Evolutionary conservation across 1,284 basidiomycete species (phyloP).

Genomic region (Irpex sp.): DNA sequence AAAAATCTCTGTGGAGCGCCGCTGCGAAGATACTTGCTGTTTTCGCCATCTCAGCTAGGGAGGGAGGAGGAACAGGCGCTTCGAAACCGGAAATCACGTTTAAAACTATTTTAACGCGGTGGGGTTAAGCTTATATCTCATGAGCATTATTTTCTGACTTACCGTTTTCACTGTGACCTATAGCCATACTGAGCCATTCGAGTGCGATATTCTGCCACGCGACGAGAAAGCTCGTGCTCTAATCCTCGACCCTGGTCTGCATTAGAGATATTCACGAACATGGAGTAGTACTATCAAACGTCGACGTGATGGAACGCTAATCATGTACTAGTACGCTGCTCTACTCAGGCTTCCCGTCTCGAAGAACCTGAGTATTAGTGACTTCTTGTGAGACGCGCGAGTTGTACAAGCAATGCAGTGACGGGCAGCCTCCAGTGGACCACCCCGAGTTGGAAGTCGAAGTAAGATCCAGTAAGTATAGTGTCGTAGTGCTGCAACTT

Average conservation of each 20-base stretch:
- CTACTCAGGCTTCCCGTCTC: too few species aligned
- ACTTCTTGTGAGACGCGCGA: too few species aligned
- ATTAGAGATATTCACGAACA: neutral
- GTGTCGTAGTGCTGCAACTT: too few species aligned
- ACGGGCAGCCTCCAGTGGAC: too few species aligned
- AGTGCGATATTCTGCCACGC: slow-evolving; percentile 12
- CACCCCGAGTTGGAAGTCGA: too few species aligned
- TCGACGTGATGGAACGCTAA: too few species aligned
- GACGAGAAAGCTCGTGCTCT: slow-evolving; percentile 5
- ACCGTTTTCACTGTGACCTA: neutral
- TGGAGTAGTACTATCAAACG: too few species aligned
- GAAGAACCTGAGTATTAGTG: too few species aligned
- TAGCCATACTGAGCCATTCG: slow-evolving; percentile 12
- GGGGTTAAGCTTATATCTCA: neutral
- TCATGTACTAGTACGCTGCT: too few species aligned
- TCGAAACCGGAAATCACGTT: slow-evolving; percentile 1
- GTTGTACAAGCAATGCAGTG: too few species aligned
- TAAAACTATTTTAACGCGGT: neutral
- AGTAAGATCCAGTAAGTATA: too few species aligned
- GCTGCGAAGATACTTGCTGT: slow-evolving; percentile 1
- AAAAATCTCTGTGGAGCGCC: slow-evolving; percentile 1
- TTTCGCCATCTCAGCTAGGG: neutral
- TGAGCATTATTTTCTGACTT: neutral
- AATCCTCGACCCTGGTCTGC: neutral
- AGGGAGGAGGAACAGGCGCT: neutral